Evolutionary conservation across 192 early-diverging fungal species (phyloP).

Genomic region (Entomortierella parvispora): DNA sequence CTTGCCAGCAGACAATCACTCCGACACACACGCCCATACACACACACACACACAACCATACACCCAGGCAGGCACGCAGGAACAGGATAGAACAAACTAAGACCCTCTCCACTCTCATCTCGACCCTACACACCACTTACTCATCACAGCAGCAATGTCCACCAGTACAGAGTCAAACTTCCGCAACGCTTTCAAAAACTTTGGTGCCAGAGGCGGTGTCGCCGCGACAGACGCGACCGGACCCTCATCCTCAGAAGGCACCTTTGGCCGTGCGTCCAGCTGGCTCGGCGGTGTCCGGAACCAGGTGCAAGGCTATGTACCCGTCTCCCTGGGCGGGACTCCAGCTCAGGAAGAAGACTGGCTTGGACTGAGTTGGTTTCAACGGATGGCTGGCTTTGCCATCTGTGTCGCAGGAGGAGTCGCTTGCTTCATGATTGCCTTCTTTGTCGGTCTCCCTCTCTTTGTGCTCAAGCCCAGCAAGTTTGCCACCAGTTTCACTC

Average conservation of each 20-base stretch:
- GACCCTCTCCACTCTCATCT: too few species aligned
- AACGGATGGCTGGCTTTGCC: slow-evolving; percentile 62
- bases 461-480: slow-evolving; percentile 74
- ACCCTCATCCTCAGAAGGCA: slow-evolving; percentile 1
- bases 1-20: not conserved
- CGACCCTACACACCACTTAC: too few species aligned
- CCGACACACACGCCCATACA: not conserved
- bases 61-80: too few species aligned
- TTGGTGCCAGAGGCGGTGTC: slow-evolving; percentile 46
- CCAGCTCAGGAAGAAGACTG: slow-evolving; percentile 49
- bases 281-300: slow-evolving; percentile 45
- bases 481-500: slow-evolving; percentile 82
- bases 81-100: too few species aligned
- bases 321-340: slow-evolving; percentile 39
- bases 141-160: too few species aligned
- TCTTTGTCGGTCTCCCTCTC: slow-evolving; percentile 72
- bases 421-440: slow-evolving; percentile 63
- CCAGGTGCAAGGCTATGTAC: slow-evolving; percentile 45
- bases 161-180: slow-evolving; percentile 58
- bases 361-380: slow-evolving; percentile 46
- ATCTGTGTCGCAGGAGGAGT: slow-evolving; percentile 59
- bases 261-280: slow-evolving; percentile 27
- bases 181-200: slow-evolving; percentile 59
- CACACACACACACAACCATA: not conserved
- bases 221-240: slow-evolving; percentile 10